These are phyloP conservation scores for Casuarina equisetifolia DNA, from an alignment of 306 rosid species.

Conservation along the genomic window DNA sequence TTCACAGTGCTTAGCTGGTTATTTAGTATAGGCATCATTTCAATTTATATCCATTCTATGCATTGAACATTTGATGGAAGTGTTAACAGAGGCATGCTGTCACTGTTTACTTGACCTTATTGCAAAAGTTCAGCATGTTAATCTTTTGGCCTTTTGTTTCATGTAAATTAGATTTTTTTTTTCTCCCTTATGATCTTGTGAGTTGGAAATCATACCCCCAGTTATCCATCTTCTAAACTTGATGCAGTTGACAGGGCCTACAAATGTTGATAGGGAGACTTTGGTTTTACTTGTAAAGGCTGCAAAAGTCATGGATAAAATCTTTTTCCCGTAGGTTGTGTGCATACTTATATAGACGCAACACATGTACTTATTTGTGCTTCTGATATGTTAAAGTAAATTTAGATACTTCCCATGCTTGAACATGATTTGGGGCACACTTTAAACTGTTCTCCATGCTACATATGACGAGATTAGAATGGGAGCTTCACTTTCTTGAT, in stretches of 20 bases:
- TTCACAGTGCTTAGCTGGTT: neutral
- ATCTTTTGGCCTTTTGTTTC: neutral
- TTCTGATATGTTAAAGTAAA: constrained; percentile 9
- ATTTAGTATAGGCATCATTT: neutral
- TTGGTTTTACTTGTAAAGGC: constrained; percentile 66
- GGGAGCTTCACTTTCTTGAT: constrained; percentile 11
- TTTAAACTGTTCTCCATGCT: constrained; percentile 13
- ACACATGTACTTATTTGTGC: constrained; percentile 8
- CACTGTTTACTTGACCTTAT: neutral
- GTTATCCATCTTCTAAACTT: constrained; percentile 14
- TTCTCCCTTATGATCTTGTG: neutral
- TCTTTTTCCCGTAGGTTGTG: constrained; percentile 73
- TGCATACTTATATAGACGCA: constrained; percentile 14
- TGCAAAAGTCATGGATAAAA: constrained; percentile 78
- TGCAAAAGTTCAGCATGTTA: neutral
- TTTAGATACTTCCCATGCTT: constrained; percentile 19
- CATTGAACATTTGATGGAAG: neutral
- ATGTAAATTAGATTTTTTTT: neutral
- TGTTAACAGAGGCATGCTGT: neutral
- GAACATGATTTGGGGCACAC: constrained; percentile 20
- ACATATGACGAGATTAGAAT: constrained; percentile 11
- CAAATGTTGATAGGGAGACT: constrained; percentile 72
- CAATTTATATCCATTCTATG: neutral
- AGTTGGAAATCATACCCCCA: constrained; percentile 5
- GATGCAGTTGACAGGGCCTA: constrained; percentile 69